Percentiles rank a stretch among this genome's conserved stretches.
Evolutionary conservation across 2,329 filamentous ascomycete species (phyloP).

Genomic region (Fusarium nodosum): DNA sequence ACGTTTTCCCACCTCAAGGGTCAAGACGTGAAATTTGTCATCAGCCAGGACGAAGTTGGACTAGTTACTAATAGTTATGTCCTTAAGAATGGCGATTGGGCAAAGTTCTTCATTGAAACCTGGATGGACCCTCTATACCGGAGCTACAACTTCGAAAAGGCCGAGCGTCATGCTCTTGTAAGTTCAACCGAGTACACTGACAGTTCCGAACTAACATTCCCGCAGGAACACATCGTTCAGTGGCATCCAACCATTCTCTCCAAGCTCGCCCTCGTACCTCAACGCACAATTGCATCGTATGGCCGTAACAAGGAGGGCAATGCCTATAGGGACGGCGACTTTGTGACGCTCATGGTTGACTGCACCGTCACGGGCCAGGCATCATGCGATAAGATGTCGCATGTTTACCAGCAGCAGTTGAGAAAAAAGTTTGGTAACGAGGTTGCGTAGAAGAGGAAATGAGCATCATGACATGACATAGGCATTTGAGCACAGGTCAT

Average conservation of each 20-base stretch:
- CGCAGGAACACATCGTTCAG: slow-evolving; percentile 86
- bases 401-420: slow-evolving; percentile 64
- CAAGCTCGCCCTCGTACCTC: slow-evolving; percentile 89
- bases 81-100: slow-evolving; percentile 87
- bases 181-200: slow-evolving; percentile 49
- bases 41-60: slow-evolving; percentile 88
- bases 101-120: slow-evolving; percentile 90
- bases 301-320: slow-evolving; percentile 68
- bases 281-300: slow-evolving; percentile 86
- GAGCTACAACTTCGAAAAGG: slow-evolving; percentile 96
- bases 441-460: slow-evolving; percentile 8
- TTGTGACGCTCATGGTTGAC: slow-evolving; percentile 82
- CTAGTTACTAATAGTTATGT: slow-evolving; percentile 83
- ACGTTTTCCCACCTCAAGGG: slow-evolving; percentile 87
- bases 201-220: neutral
- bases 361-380: slow-evolving; percentile 72
- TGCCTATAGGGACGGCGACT: slow-evolving; percentile 84
- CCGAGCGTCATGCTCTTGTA: slow-evolving; percentile 91
- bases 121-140: slow-evolving; percentile 97
- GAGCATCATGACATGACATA: slow-evolving; percentile 35
- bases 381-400: slow-evolving; percentile 80
- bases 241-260: slow-evolving; percentile 98
- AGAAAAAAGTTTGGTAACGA: slow-evolving; percentile 55
- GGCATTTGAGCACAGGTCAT: slow-evolving; percentile 31
- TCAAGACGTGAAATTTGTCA: slow-evolving; percentile 81